Percentiles rank a stretch among this genome's conserved stretches.
These are phyloP conservation scores for Skeletonema tropicum DNA, from an alignment of 108 stramenopile species.

Conservation along the genomic window DNA sequence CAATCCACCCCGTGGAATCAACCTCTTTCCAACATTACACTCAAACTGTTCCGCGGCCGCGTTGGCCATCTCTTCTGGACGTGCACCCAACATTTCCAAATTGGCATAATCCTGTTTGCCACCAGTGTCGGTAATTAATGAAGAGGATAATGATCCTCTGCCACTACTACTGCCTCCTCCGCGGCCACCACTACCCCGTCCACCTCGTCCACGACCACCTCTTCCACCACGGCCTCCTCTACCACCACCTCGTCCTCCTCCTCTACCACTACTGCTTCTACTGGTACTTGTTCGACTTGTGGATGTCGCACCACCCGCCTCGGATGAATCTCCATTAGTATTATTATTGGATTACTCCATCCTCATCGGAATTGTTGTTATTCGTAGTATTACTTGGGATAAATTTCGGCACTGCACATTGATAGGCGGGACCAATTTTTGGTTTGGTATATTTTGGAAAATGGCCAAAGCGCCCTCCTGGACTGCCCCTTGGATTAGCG, in stretches of 20 bases:
- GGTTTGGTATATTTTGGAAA: constrained; percentile 51
- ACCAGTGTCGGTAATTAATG: constrained; percentile 2
- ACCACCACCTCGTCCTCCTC: background rate
- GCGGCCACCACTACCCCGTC: constrained; percentile 2
- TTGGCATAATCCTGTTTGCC: constrained; percentile 15
- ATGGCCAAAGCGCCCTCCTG: constrained; percentile 27
- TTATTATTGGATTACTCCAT: constrained; percentile 7
- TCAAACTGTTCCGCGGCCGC: constrained; percentile 35
- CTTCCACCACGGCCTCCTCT: constrained; percentile 5
- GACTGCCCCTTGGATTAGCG: constrained; percentile 3
- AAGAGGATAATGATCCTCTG: background rate
- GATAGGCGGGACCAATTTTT: constrained; percentile 38
- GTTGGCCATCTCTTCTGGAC: constrained; percentile 32
- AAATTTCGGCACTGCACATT: constrained; percentile 40
- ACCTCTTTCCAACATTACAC: constrained; percentile 24
- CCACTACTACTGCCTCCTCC: constrained; percentile 8
- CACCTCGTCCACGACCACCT: constrained; percentile 2
- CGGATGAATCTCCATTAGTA: constrained; percentile 6
- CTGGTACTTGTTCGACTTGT: constrained; percentile 2
- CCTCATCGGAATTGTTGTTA: background rate
- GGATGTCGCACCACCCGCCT: constrained; percentile 2
- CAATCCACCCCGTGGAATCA: constrained; percentile 42
- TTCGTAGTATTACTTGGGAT: constrained; percentile 2
- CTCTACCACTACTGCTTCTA: background rate
- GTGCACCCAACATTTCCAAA: constrained; percentile 22